Evolutionary conservation across 345 rosid species (phyloP).

Genomic region (Bruguiera gymnorhiza): DNA sequence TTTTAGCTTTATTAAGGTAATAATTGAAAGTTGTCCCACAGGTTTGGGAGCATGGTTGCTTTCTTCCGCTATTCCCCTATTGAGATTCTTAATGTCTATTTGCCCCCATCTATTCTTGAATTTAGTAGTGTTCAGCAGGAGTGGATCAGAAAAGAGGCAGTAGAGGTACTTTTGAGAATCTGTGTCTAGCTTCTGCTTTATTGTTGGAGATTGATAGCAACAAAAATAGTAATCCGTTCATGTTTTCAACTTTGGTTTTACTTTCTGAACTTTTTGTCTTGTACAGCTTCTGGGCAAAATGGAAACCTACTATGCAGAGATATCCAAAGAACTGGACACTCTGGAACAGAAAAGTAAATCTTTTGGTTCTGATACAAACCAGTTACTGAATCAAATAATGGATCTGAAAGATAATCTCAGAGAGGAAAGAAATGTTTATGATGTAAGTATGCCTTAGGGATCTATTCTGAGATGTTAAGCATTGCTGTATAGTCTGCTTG

Average conservation of each 20-base stretch:
- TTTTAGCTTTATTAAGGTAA: constrained; percentile 14
- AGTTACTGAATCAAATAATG: constrained; percentile 45
- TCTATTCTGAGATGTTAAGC: neutral
- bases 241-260: neutral
- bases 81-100: constrained; percentile 69
- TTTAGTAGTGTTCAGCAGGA: constrained; percentile 63
- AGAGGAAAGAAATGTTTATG: constrained; percentile 63
- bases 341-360: constrained; percentile 55
- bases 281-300: constrained; percentile 63
- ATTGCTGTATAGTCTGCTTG: neutral
- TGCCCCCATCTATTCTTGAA: constrained; percentile 79
- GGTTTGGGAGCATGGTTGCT: constrained; percentile 95
- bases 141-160: constrained; percentile 78
- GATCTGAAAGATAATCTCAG: constrained; percentile 61
- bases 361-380: constrained; percentile 40
- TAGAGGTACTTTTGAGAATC: constrained; percentile 44
- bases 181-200: constrained; percentile 5
- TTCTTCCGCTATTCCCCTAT: constrained; percentile 95
- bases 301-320: constrained; percentile 57
- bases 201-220: neutral
- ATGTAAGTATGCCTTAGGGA: constrained; percentile 39
- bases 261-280: neutral
- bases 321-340: constrained; percentile 53
- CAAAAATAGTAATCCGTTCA: neutral
- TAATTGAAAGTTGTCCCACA: constrained; percentile 30